Base-by-base conservation (phyloP, 768 basidiomycete species). In the Termitomyces sp. region DNA sequence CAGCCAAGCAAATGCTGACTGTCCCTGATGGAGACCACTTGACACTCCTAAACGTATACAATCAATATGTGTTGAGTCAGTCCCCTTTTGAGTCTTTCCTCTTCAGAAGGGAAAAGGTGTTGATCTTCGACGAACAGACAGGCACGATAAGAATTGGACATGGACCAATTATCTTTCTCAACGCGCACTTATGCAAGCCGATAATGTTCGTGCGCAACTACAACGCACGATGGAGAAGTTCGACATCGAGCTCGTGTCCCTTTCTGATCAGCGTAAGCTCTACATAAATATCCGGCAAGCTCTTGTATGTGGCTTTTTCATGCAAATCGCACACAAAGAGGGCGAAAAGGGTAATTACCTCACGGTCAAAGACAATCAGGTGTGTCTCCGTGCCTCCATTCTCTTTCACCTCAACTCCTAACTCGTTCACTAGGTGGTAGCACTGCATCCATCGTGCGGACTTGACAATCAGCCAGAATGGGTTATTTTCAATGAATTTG, bases 21-120 rank as follows among this genome's bases (percentile, higher is more conserved):
- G 88, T 98, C 49, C 97, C 96, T 0, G 93, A 94, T 58, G 91
- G 97, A n/a, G 97, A 99, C 67, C 97, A 99, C 69, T 71, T 98
- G 40, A 97, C 93, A 1, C 71, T 99, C 33, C 78, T 98, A 38
- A 99, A 98, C 67, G 92, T 98, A 4, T 98, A 92, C 71, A 97
- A 98, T 68, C 85, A 91, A 62, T 98, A 96, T 70, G 81, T 83
- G 63, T 78, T 82, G 47, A 94, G 93, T 94, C 68, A 56, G 86
- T 70, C 3, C 21, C 37, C 15, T 2, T 37, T 38, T 38, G 15
- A 38, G 15, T 17, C 37, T 33, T 6, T 21, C 21, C 12, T 17
- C 54, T 30, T 8, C 37, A 11, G 23, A 28, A 19, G 40, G 17
- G 52, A 41, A 41, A 19, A 19, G 43, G 28, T 38, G 21, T 26